Percentiles rank a stretch among this genome's conserved stretches.
Conservation (phyloP, 2,329 filamentous ascomycete genomes). For the Nannizzia gypsea region DNA sequence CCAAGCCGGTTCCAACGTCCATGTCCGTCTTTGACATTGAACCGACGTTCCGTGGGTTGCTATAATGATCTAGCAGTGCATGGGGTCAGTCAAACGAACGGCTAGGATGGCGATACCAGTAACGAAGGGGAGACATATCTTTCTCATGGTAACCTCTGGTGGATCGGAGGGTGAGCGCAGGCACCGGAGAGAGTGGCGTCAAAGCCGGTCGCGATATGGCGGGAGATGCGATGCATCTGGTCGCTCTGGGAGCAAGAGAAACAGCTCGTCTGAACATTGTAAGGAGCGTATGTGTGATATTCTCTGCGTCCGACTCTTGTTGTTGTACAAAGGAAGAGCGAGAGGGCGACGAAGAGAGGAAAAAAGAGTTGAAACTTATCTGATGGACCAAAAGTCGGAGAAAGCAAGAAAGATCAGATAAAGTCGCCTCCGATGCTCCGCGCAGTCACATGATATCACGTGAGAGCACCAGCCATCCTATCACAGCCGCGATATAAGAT, state of each 20-base stretch:
- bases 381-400: not conserved
- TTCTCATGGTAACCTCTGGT: constrained; percentile 53
- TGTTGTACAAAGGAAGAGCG: not conserved
- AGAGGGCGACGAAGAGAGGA: not conserved
- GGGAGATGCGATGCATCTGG: constrained; percentile 40
- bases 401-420: not conserved
- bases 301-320: not conserved
- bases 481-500: not conserved
- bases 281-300: not conserved
- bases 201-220: constrained; percentile 38
- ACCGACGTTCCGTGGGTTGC: constrained; percentile 64
- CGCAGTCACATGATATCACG: not conserved
- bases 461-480: not conserved
- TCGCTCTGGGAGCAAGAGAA: constrained; percentile 42
- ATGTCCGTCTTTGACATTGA: constrained; percentile 66
- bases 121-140: constrained; percentile 35
- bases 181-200: constrained; percentile 24
- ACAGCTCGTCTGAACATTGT: constrained; percentile 48
- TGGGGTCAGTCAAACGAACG: constrained; percentile 26
- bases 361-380: not conserved
- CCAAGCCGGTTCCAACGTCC: constrained; percentile 82
- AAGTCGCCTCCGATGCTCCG: not conserved
- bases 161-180: constrained; percentile 27
- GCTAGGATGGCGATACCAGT: not conserved
- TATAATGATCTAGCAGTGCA: constrained; percentile 70